These are phyloP conservation scores for Daedaleopsis sinensis DNA, from an alignment of 768 basidiomycete species.

Conservation along the genomic window DNA sequence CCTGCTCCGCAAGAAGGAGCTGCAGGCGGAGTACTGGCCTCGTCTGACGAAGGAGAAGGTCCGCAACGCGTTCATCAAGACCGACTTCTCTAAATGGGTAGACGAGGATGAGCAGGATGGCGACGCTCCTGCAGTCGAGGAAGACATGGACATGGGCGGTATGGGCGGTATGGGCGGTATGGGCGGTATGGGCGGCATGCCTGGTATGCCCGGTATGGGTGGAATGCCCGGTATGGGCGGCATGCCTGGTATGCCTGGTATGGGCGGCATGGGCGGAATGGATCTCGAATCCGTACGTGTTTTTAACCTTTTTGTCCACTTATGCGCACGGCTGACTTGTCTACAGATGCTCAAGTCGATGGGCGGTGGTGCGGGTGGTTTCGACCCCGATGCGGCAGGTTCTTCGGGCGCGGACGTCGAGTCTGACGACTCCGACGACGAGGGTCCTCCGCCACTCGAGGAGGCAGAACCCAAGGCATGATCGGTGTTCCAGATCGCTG, in stretches of 20 bases:
- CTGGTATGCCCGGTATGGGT: constrained; percentile 49
- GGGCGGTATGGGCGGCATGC: constrained; percentile 39
- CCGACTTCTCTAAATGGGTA: constrained; percentile 94
- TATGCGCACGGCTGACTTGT: not conserved
- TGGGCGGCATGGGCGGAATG: constrained; percentile 38
- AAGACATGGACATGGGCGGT: constrained; percentile 42
- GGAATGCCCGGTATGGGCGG: too few relatives aligned
- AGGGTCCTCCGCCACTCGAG: constrained; percentile 83
- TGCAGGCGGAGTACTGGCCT: constrained; percentile 84
- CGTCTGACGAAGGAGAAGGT: constrained; percentile 88
- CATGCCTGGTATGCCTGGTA: constrained; percentile 38
- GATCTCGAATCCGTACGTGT: constrained; percentile 65
- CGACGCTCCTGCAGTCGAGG: constrained; percentile 44
- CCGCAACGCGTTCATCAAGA: constrained; percentile 84
- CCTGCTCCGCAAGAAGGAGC: constrained; percentile 81
- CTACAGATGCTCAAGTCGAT: constrained; percentile 46
- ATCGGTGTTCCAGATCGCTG: constrained; percentile 4
- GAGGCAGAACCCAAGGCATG: constrained; percentile 54
- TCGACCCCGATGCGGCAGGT: constrained; percentile 18
- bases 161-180: too few relatives aligned
- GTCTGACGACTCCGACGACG: constrained; percentile 54
- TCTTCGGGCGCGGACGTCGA: constrained; percentile 32
- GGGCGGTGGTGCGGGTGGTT: constrained; percentile 27
- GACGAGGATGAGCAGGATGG: constrained; percentile 97
- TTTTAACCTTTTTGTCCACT: not conserved